Base-by-base conservation (phyloP, 139 green algal genomes). In the Gonium pectorale region DNA sequence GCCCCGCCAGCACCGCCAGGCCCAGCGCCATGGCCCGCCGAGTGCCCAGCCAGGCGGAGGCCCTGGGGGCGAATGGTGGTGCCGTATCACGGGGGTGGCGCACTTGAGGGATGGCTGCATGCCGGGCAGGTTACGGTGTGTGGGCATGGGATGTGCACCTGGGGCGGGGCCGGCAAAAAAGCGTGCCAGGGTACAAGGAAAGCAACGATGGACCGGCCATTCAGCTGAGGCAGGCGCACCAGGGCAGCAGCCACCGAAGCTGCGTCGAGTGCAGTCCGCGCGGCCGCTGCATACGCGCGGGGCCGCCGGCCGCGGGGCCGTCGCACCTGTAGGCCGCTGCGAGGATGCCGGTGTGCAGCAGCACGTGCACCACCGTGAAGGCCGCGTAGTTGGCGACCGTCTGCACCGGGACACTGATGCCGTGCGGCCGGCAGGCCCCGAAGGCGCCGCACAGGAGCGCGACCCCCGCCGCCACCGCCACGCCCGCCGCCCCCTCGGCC, bases 271-370 rank as follows among this genome's bases (percentile, higher is more conserved):
- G 8, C 8, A 8, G 29, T 15, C 7, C 59, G 3, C n/a, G n/a
- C n/a, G n/a, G n/a, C n/a, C n/a, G n/a, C n/a, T n/a, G n/a, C n/a
- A n/a, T n/a, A n/a, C n/a, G n/a, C n/a, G n/a, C n/a, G n/a, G n/a
- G n/a, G n/a, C n/a, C n/a, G n/a, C n/a, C n/a, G n/a, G n/a, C 8
- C 31, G 31, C 4, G 11, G 62, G 31, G 31, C 31, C 8, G 11
- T 21, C 81, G 5, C 60, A 79, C 60, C 82, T 62, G 71, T 83
- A 87, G 21, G 82, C 82, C 27, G 27, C 59, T 38, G 72, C 72
- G 59, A 87, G 71, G 38, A 87, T 79, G n/a, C 49, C 82, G 1
- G 82, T 83, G 62, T 87, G 82, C 46, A 83, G 69, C 46, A 78
- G 73, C 60, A 87, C 52, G 31, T 87, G 82, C 29, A 79, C 78